phyloP scores from a whole-genome alignment of 1,284 basidiomycete species.

The Coniophora puteana region DNA sequence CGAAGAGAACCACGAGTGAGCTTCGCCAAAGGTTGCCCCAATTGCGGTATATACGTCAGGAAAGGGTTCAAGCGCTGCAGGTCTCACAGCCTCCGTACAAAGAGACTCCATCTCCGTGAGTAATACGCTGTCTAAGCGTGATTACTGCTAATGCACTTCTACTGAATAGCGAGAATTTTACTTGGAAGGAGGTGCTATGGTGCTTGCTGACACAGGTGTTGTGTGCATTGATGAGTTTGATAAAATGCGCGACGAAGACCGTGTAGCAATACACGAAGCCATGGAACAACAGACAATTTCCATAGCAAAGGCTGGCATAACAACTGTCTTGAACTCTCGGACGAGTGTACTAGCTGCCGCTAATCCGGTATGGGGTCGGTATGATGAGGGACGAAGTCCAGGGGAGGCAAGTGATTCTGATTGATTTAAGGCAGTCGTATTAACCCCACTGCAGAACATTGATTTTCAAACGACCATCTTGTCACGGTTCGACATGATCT shows the following conservation, averaged over 20 bases:
- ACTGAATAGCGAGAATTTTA: conserved; percentile 87
- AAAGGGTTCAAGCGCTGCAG: conserved; percentile 96
- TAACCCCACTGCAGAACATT: conserved; percentile 65
- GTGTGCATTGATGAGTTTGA: conserved; percentile 99
- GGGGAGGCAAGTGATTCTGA: conserved; percentile 66
- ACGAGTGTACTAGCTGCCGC: conserved; percentile 97
- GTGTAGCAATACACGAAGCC: conserved; percentile 99
- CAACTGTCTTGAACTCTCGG: conserved; percentile 96
- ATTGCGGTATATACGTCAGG: conserved; percentile 98
- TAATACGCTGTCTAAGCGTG: conserved; percentile 10
- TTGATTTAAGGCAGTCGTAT: not conserved
- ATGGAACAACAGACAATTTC: conserved; percentile 99
- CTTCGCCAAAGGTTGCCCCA: conserved; percentile 73
- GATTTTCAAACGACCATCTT: conserved; percentile 99
- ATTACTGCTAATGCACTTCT: conserved; percentile 2
- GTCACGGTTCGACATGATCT: conserved; percentile 99
- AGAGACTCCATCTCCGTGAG: conserved; percentile 86
- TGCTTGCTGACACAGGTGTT: conserved; percentile 97
- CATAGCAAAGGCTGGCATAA: conserved; percentile 98
- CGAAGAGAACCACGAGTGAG: too few species aligned
- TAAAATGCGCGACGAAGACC: conserved; percentile 99
- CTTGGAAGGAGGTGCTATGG: conserved; percentile 99
- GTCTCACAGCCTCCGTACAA: conserved; percentile 97
- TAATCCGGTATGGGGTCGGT: conserved; percentile 98
- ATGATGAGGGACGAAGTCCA: conserved; percentile 96